These are phyloP conservation scores for Borovskyia barvae DNA, from an alignment of 208 protist species.

Conservation along the genomic window DNA sequence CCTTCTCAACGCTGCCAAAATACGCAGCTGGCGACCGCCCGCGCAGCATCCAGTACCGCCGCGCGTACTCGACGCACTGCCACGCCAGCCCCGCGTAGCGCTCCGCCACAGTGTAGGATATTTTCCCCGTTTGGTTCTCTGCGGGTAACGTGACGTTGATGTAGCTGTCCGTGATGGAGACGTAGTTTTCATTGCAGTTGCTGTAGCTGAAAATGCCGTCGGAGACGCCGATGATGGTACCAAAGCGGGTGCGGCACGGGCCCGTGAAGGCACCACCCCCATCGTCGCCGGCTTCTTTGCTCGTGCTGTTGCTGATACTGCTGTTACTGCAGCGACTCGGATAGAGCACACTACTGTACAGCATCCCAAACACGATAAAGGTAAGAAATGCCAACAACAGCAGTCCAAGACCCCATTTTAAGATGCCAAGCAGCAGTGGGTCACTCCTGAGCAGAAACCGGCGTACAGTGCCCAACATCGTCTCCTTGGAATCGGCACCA, in stretches of 20 bases:
- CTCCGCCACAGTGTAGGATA: not conserved
- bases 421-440: constrained; percentile 15
- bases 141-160: constrained; percentile 18
- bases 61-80: constrained; percentile 88
- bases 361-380: constrained; percentile 17
- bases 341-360: constrained; percentile 14
- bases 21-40: constrained; percentile 42
- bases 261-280: not conserved
- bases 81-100: constrained; percentile 56
- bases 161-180: constrained; percentile 18
- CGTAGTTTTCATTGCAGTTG: constrained; percentile 63
- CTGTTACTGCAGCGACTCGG: no score
- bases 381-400: constrained; percentile 20
- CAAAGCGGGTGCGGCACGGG: constrained; percentile 31
- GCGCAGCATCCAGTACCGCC: constrained; percentile 80
- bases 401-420: constrained; percentile 20
- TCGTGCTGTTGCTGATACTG: constrained; percentile 5
- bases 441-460: constrained; percentile 20
- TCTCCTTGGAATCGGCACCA: not conserved
- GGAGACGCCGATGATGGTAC: constrained; percentile 47
- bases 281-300: not conserved
- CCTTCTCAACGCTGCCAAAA: constrained; percentile 55
- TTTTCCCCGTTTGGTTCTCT: not conserved
- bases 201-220: constrained; percentile 57
- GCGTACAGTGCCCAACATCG: not conserved